phyloP scores from a whole-genome alignment of 306 rosid genomes.

The Leucaena leucocephala region DNA sequence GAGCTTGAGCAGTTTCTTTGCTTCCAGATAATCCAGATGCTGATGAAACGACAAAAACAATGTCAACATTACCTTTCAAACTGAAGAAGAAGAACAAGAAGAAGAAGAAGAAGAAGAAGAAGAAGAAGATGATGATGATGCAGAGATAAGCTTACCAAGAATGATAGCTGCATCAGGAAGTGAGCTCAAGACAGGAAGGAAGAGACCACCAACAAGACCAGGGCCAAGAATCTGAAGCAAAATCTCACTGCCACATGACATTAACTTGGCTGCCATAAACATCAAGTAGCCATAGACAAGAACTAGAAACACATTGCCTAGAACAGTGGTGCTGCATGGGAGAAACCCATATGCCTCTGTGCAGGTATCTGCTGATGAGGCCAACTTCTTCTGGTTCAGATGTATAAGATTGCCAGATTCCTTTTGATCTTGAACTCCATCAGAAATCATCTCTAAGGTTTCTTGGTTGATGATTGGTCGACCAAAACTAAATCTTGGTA shows the following conservation, averaged over 20 bases:
- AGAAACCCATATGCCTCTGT: slow-evolving; percentile 53
- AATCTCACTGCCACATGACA: slow-evolving; percentile 53
- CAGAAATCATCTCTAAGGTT: slow-evolving; percentile 23
- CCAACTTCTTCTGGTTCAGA: neutral
- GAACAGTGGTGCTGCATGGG: slow-evolving; percentile 45
- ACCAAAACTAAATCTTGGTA: slow-evolving; percentile 7
- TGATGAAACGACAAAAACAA: slow-evolving; percentile 26
- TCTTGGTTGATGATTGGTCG: slow-evolving; percentile 31
- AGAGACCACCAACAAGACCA: slow-evolving; percentile 53
- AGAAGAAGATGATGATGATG: too few species aligned
- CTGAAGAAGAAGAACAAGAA: too few species aligned
- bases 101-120: too few species aligned
- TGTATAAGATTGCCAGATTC: slow-evolving; percentile 13
- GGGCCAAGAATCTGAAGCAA: slow-evolving; percentile 58
- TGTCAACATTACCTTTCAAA: neutral
- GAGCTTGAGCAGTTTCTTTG: slow-evolving; percentile 61
- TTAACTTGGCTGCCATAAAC: slow-evolving; percentile 49
- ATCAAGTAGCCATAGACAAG: slow-evolving; percentile 54
- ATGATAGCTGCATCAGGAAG: slow-evolving; percentile 56
- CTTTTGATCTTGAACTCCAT: slow-evolving; percentile 32
- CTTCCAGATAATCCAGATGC: slow-evolving; percentile 71
- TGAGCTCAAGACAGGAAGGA: slow-evolving; percentile 51
- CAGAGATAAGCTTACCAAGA: slow-evolving; percentile 44
- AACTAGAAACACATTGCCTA: slow-evolving; percentile 49
- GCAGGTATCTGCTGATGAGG: slow-evolving; percentile 37